Evolutionary conservation across 345 rosid species (phyloP), one percentile per base, ranked within the genome.

Genomic region (Laguncularia racemosa): DNA sequence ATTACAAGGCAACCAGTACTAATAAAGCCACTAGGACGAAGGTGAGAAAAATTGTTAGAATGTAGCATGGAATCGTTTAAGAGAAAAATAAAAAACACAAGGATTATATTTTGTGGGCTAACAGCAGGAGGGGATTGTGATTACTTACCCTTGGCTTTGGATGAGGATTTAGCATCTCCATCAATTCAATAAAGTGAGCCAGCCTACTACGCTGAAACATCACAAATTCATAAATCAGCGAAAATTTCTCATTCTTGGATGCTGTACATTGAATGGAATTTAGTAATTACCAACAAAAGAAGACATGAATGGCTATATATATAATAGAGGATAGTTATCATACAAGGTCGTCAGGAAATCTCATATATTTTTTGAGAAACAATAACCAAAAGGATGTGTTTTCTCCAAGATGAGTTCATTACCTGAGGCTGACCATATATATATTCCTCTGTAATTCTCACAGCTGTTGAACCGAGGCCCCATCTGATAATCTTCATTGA

Each of bases 391-490:
- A 46, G 9, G 20, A n/a, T 55, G 16, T 33, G 46, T 33, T 33
- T 33, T 33, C 40, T 33, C 4, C 11, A 6, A 33, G 40, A 50
- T 48, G 28, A 6, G 28, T 19, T 16, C 14, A 52, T 3, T 67
- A 92, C 96, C 98, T 92, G 98, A 16, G 86, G 75, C 62, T 50
- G 75, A 62, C 80, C 70, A 55, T 92, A 86, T 53, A 92, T 92
- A 64, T 92, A 89, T 63, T 92, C 97, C 76, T 92, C 97, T 21
- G 82, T 70, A 52, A 92, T 92, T 59, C 84, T 84, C 69, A 86
- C 93, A 19, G 95, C 89, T 53, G 96, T 88, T 44, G 97, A 89
- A 57, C 96, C 95, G 56, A 92, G 93, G 62, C 96, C 95, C 96
- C 98, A 92, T 78, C 93, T 75, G 64, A 89, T 86, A 56, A 84